Evolutionary conservation across 1,284 basidiomycete species (phyloP).

Genomic region (Marasmius sp.): DNA sequence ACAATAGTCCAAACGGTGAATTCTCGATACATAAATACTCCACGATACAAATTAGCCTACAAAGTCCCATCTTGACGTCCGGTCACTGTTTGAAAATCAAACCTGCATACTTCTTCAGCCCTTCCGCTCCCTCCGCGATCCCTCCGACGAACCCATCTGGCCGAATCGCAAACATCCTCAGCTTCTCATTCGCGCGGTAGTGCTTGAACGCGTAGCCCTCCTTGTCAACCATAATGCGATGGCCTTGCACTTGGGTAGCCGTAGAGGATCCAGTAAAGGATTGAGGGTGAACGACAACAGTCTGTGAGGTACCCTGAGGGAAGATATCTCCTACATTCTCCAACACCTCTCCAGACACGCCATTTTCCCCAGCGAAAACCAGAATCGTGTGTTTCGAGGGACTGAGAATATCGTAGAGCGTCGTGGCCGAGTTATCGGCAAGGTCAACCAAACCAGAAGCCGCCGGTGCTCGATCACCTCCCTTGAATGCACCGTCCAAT

Average conservation of each 20-base stretch:
- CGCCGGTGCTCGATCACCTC: slow-evolving; percentile 27
- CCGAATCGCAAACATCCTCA: not conserved
- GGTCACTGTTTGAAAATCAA: too few relatives aligned
- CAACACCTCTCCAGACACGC: not conserved
- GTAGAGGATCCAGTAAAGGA: not conserved
- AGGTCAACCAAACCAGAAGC: slow-evolving; percentile 15
- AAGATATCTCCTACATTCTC: not conserved
- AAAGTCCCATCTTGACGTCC: too few relatives aligned
- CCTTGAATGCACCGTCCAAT: slow-evolving; percentile 13
- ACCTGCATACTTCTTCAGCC: too few relatives aligned
- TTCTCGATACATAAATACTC: too few relatives aligned
- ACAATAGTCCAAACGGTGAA: too few relatives aligned
- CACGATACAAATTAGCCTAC: not conserved
- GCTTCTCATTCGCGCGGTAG: not conserved
- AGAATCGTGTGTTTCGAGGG: slow-evolving; percentile 22
- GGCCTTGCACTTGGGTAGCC: not conserved
- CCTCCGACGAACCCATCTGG: not conserved
- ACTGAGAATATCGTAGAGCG: slow-evolving; percentile 25
- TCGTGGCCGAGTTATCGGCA: not conserved
- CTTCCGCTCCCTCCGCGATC: too few relatives aligned
- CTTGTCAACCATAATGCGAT: not conserved
- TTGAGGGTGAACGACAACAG: not conserved
- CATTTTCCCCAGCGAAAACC: slow-evolving; percentile 12
- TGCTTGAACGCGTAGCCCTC: not conserved
- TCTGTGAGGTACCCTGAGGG: not conserved